A percentile compares a stretch with the other conserved stretches of the same genome.
Conservation (phyloP, 169 alveolate species). For the Plasmodium sp. region DNA sequence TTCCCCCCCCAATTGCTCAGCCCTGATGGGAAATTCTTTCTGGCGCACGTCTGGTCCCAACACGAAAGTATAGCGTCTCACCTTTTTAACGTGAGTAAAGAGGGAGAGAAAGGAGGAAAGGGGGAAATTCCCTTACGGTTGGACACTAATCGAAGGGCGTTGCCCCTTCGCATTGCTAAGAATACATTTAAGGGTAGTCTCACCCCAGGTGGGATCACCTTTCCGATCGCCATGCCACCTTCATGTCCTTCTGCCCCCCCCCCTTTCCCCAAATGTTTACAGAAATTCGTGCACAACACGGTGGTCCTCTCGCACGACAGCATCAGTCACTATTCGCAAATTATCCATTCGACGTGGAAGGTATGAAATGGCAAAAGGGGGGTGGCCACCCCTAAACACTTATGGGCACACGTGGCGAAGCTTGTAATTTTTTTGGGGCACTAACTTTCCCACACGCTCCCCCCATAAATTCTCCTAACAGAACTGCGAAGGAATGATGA, state of each 20-base stretch:
- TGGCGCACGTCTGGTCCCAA: slow-evolving; percentile 64
- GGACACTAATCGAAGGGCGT: background rate
- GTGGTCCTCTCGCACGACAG: slow-evolving; percentile 23
- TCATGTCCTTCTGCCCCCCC: background rate
- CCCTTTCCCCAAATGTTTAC: background rate
- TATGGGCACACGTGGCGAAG: background rate
- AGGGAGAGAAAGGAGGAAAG: background rate
- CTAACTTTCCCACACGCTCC: background rate
- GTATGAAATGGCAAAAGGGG: slow-evolving; percentile 4
- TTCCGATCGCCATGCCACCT: background rate
- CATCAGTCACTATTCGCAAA: slow-evolving; percentile 47
- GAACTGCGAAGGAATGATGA: slow-evolving; percentile 55
- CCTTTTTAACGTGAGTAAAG: slow-evolving; percentile 15
- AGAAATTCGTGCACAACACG: slow-evolving; percentile 39
- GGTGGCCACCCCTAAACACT: background rate
- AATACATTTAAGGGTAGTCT: background rate
- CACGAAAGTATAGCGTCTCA: slow-evolving; percentile 60
- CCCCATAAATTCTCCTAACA: background rate
- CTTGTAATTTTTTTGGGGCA: background rate
- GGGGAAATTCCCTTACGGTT: background rate
- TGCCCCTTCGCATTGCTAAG: background rate
- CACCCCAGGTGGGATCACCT: background rate
- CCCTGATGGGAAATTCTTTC: slow-evolving; percentile 51
- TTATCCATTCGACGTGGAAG: slow-evolving; percentile 58
- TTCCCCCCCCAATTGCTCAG: background rate